These are phyloP conservation scores for Cryptococcus neoformans DNA, from an alignment of 1,284 basidiomycete genomes.

Conservation along the genomic window DNA sequence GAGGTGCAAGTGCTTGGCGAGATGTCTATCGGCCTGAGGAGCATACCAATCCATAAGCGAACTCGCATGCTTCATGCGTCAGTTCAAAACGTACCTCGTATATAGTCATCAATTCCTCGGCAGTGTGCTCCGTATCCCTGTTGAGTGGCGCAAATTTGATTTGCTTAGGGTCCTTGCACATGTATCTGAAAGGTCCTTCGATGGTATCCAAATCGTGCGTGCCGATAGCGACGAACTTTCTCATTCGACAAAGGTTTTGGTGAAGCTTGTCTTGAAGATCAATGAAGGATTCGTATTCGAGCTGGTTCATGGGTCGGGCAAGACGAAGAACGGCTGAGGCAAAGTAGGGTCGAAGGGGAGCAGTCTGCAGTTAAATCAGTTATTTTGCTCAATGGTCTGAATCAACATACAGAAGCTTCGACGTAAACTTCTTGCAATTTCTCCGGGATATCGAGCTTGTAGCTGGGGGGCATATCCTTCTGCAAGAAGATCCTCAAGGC, in stretches of 20 bases:
- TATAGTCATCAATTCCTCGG: conserved; percentile 79
- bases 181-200: conserved; percentile 80
- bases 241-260: conserved; percentile 86
- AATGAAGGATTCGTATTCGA: conserved; percentile 95
- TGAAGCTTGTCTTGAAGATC: conserved; percentile 98
- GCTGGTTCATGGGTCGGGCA: conserved; percentile 74
- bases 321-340: conserved; percentile 88
- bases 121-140: conserved; percentile 69
- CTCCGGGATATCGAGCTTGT: conserved; percentile 67
- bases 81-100: conserved; percentile 66
- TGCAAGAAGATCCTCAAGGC: conserved; percentile 83
- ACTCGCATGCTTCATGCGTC: no score
- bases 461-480: conserved; percentile 65
- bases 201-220: conserved; percentile 96
- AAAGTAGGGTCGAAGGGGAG: conserved; percentile 83
- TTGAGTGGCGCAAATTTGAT: conserved; percentile 88
- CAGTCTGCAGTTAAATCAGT: conserved; percentile 55
- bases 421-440: conserved; percentile 66
- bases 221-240: conserved; percentile 93
- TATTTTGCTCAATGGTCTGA: background rate
- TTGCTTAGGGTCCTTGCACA: conserved; percentile 79
- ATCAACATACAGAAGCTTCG: conserved; percentile 61
- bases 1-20: conserved; percentile 84
- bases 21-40: conserved; percentile 82
- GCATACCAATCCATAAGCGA: background rate